Conservation (phyloP, 306 rosid species). For the Echinosophora koreensis region DNA sequence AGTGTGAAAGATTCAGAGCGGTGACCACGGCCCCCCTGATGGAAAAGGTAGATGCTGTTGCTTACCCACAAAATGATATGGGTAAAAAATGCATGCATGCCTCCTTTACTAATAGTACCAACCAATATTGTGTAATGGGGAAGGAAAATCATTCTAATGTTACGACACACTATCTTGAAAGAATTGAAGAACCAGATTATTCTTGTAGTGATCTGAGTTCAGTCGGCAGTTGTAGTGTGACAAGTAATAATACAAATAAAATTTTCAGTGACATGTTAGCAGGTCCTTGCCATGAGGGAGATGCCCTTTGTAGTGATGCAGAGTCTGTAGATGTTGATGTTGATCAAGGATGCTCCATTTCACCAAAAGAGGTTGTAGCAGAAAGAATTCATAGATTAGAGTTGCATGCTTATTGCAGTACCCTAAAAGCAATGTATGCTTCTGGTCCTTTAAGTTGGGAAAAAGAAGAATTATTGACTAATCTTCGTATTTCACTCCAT, state of each 20-base stretch:
- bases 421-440: constrained; percentile 74
- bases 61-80: constrained; percentile 65
- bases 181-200: constrained; percentile 58
- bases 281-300: constrained; percentile 63
- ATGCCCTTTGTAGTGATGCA: constrained; percentile 64
- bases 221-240: constrained; percentile 88
- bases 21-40: constrained; percentile 44
- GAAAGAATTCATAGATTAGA: constrained; percentile 75
- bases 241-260: constrained; percentile 53
- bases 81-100: constrained; percentile 66
- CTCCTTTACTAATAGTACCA: constrained; percentile 60
- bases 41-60: constrained; percentile 83
- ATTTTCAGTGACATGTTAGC: constrained; percentile 53
- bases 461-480: constrained; percentile 80
- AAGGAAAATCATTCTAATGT: constrained; percentile 49
- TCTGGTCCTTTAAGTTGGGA: constrained; percentile 97
- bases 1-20: constrained; percentile 41
- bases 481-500: constrained; percentile 82
- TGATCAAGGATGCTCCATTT: constrained; percentile 53
- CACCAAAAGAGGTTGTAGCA: constrained; percentile 53
- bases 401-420: constrained; percentile 72
- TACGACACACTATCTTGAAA: constrained; percentile 54
- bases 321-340: constrained; percentile 64
- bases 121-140: constrained; percentile 55
- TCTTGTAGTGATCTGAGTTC: constrained; percentile 69